Percentiles rank a stretch among this genome's conserved stretches.
Conservation (phyloP, 352 stramenopile genomes). For the Phytophthora sp. region DNA sequence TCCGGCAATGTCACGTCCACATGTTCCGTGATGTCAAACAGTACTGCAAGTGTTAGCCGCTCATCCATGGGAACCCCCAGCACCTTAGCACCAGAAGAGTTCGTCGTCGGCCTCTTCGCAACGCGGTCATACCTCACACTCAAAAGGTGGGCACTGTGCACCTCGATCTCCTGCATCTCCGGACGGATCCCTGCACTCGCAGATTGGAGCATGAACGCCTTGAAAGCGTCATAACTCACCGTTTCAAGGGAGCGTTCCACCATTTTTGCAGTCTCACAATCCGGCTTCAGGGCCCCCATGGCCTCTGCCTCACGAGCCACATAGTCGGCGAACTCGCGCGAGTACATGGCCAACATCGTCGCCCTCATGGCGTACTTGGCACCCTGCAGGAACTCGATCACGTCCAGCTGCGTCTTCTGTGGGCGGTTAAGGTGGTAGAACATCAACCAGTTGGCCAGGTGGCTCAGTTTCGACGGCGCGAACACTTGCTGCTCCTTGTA, state of each 20-base stretch:
- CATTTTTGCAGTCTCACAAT: constrained; percentile 25
- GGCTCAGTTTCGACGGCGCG: constrained; percentile 18
- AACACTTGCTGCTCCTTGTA: constrained; percentile 29
- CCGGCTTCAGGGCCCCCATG: constrained; percentile 17
- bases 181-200: constrained; percentile 5
- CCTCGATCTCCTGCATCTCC: constrained; percentile 31
- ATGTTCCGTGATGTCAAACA: constrained; percentile 39
- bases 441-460: constrained; percentile 29
- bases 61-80: constrained; percentile 27
- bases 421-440: constrained; percentile 43
- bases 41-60: constrained; percentile 25
- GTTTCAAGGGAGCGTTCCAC: constrained; percentile 26
- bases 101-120: constrained; percentile 17
- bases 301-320: constrained; percentile 10
- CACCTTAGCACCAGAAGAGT: constrained; percentile 18
- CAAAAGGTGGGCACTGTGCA: constrained; percentile 30
- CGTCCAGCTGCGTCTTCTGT: constrained; percentile 29
- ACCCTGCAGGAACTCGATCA: constrained; percentile 35
- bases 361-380: constrained; percentile 31
- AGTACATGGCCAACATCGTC: constrained; percentile 39
- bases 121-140: constrained; percentile 24
- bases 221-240: constrained; percentile 35
- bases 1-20: constrained; percentile 18
- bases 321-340: constrained; percentile 33
- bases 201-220: constrained; percentile 18